Evolutionary conservation across 331 rosid genomes (phyloP).

Genomic region (Stylosanthes scabra): DNA sequence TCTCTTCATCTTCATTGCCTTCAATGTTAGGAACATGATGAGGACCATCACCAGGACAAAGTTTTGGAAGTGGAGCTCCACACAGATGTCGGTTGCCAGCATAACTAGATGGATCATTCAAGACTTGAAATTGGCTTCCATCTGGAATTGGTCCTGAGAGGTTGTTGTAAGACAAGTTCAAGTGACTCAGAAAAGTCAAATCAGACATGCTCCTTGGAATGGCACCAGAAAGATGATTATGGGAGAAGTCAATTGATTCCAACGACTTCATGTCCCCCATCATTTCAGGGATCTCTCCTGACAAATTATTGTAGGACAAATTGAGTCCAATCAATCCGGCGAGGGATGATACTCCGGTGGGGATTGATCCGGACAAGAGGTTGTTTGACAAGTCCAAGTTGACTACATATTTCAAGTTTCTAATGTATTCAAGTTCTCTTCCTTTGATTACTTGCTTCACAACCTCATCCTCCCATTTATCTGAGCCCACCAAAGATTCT

Average conservation of each 20-base stretch:
- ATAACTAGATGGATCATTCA: constrained; percentile 22
- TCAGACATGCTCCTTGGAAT: constrained; percentile 11
- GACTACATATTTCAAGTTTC: constrained; percentile 11
- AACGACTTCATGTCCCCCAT: constrained; percentile 30
- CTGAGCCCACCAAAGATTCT: no score
- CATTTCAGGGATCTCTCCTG: constrained; percentile 26
- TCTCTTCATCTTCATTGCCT: not conserved
- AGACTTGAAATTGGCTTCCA: not conserved
- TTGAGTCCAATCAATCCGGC: constrained; percentile 12
- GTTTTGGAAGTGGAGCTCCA: constrained; percentile 19
- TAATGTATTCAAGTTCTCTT: constrained; percentile 13
- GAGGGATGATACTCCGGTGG: constrained; percentile 18
- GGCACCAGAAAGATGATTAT: constrained; percentile 28
- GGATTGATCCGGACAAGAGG: constrained; percentile 32
- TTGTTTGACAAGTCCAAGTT: constrained; percentile 36
- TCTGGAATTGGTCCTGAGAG: constrained; percentile 34
- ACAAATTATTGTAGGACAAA: constrained; percentile 18
- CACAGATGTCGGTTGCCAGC: constrained; percentile 13
- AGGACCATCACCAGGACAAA: not conserved
- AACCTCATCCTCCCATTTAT: constrained; percentile 3
- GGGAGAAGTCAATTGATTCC: constrained; percentile 36
- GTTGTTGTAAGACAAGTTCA: constrained; percentile 34
- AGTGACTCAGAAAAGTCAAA: constrained; percentile 7
- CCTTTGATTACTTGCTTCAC: constrained; percentile 38
- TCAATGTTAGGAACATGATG: not conserved